These are phyloP conservation scores for Penicillium thymicola DNA, from an alignment of 2,329 filamentous ascomycete species.

Conservation along the genomic window DNA sequence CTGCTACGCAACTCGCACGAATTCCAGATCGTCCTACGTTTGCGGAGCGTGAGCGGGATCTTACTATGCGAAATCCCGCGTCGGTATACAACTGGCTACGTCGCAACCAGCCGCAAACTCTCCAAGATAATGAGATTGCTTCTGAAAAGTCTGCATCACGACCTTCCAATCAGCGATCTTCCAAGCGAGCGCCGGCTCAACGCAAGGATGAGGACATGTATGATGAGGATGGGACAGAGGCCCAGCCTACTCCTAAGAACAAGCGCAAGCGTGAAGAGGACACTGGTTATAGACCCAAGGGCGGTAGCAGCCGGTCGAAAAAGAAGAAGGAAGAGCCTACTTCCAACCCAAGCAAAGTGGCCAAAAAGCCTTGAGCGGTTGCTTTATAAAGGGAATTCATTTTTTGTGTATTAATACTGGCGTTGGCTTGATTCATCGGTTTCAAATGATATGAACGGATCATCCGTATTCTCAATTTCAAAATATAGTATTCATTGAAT, in stretches of 20 bases:
- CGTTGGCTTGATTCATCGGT: slow-evolving; percentile 2
- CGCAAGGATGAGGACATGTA: slow-evolving; percentile 43
- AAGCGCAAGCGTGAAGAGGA: slow-evolving; percentile 51
- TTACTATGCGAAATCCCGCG: slow-evolving; percentile 71
- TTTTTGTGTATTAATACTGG: slow-evolving; percentile 17
- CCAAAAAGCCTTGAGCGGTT: slow-evolving; percentile 28
- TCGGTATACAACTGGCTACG: slow-evolving; percentile 96
- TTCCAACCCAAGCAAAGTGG: slow-evolving; percentile 29
- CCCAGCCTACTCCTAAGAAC: slow-evolving; percentile 36
- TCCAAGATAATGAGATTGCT: slow-evolving; percentile 66
- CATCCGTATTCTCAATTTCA: background rate
- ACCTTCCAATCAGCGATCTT: slow-evolving; percentile 40
- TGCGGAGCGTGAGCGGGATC: slow-evolving; percentile 53
- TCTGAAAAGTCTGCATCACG: slow-evolving; percentile 43
- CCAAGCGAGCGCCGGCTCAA: slow-evolving; percentile 40
- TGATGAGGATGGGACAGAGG: slow-evolving; percentile 45
- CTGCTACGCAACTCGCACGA: slow-evolving; percentile 51
- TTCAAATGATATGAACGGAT: background rate
- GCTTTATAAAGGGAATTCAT: background rate
- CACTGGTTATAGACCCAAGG: slow-evolving; percentile 47
- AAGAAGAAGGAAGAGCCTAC: slow-evolving; percentile 43
- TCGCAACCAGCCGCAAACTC: slow-evolving; percentile 74
- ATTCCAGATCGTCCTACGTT: slow-evolving; percentile 41
- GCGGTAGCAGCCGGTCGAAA: slow-evolving; percentile 40
- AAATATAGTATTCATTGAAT: background rate